Evolutionary conservation across 169 alveolate genomes (phyloP).

Genomic region (Blepharisma undulans): DNA sequence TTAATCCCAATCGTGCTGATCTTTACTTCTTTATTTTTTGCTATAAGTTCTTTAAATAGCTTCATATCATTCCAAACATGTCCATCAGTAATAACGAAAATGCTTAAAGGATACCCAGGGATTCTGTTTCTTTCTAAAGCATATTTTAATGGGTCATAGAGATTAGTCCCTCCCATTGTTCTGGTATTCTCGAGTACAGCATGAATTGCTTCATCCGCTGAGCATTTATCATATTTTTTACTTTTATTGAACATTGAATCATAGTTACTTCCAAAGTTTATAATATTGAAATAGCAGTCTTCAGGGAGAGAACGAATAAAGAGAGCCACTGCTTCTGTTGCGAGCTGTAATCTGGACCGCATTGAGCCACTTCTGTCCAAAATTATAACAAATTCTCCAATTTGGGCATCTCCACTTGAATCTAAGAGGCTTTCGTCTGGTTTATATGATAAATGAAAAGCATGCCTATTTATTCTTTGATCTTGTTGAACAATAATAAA

Average conservation of each 20-base stretch:
- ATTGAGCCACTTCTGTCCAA: conserved; percentile 13
- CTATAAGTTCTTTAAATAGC: not conserved
- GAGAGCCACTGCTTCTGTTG: conserved; percentile 16
- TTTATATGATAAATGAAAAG: not conserved
- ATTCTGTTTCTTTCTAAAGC: conserved; percentile 33
- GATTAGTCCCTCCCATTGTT: conserved; percentile 76
- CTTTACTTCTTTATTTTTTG: not conserved
- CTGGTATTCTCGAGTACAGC: conserved; percentile 37
- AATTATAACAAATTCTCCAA: not conserved
- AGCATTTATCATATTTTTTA: conserved; percentile 30
- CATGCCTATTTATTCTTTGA: not conserved
- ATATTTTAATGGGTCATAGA: conserved; percentile 50
- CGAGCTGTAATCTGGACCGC: not conserved
- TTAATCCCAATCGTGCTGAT: conserved; percentile 67
- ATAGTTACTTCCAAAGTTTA: conserved; percentile 50
- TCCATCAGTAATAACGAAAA: conserved; percentile 81
- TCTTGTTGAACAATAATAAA: not conserved
- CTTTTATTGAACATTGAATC: not conserved
- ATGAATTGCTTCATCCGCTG: conserved; percentile 22
- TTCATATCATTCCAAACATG: conserved; percentile 48
- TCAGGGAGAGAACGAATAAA: conserved; percentile 46
- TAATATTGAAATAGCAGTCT: conserved; percentile 44
- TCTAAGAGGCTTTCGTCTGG: not conserved
- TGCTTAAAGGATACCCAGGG: conserved; percentile 45
- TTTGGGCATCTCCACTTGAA: not conserved